These are phyloP conservation scores for Glaciozyma antarctica DNA, from an alignment of 768 basidiomycete species.

Conservation along the genomic window DNA sequence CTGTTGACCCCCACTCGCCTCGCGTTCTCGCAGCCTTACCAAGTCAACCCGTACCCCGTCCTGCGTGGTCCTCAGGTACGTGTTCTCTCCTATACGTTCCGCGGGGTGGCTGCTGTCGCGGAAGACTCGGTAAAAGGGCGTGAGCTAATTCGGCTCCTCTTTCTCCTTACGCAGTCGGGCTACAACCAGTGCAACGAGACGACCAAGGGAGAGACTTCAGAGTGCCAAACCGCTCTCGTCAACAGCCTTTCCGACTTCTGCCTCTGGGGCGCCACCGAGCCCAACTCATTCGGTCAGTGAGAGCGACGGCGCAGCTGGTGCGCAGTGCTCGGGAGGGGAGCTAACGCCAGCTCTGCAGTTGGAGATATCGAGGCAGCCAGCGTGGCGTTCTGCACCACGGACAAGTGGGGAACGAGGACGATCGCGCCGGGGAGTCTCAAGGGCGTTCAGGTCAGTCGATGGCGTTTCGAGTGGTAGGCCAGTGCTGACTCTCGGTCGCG, in stretches of 20 bases:
- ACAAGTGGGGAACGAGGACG: conserved; percentile 56
- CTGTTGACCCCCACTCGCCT: background rate
- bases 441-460: conserved; percentile 42
- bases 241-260: conserved; percentile 32
- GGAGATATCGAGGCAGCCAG: conserved; percentile 12
- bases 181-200: conserved; percentile 20
- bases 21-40: background rate
- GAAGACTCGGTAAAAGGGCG: background rate
- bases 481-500: background rate
- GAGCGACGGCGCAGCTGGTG: too few species aligned
- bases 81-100: background rate
- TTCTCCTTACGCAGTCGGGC: background rate
- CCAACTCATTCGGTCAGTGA: background rate
- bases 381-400: conserved; percentile 35
- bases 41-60: conserved; percentile 4
- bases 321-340: too few species aligned
- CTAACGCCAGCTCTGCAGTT: background rate
- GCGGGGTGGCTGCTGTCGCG: background rate
- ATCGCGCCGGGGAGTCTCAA: conserved; percentile 56
- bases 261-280: conserved; percentile 19
- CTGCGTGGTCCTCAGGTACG: background rate
- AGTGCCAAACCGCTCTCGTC: conserved; percentile 30
- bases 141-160: background rate
- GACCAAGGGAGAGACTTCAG: conserved; percentile 3
- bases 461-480: background rate